Evolutionary conservation across 768 basidiomycete species (phyloP), one percentile per base, ranked within the genome.

Genomic region (Nidularia sp.): DNA sequence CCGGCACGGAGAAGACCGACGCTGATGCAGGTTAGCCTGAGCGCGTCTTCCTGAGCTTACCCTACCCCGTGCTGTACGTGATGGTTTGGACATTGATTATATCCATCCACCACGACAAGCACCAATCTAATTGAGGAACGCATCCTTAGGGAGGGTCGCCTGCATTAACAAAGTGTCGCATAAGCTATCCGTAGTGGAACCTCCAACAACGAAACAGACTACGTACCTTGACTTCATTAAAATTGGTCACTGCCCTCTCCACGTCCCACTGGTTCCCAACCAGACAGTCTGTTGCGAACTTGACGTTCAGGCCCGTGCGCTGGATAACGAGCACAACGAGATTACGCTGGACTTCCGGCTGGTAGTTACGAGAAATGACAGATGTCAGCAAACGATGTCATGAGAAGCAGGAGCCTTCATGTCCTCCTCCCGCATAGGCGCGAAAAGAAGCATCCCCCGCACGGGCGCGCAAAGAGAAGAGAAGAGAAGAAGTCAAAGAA

Each of bases 181-280:
- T 18, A 18, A 18, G 18, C 18, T 18, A 18, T 18, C 18, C 18
- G 18, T 18, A 18, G 18, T 1, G 18, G 18, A 18, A 18, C 18
- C 18, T 18, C 18, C 18, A 18, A 18, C 18, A 18, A 18, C 18
- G 18, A 18, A 18, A 18, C 18, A 18, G 39, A 56, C 47, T 49
- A 71, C 84, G 53, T 57, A 90, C 90, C 81, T 89, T 90, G 60
- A 98, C 88, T 65, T 89, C 78, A 62, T 93, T 84, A 67, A 93
- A 98, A 62, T 96, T 95, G 47, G 79, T 77, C 25, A 93, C 62
- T 0, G 97, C 97, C 53, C 78, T 76, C 44, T 84, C 83, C 48
- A 90, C 60, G 63, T 94, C 83, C 94, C 94, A 98, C 6, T 72
- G 83, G 62, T 95, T 97, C 47, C 84, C 85, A 58, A 81, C 75